Evolutionary conservation across 1,284 basidiomycete species (phyloP).

Genomic region (Leccinum insolens): DNA sequence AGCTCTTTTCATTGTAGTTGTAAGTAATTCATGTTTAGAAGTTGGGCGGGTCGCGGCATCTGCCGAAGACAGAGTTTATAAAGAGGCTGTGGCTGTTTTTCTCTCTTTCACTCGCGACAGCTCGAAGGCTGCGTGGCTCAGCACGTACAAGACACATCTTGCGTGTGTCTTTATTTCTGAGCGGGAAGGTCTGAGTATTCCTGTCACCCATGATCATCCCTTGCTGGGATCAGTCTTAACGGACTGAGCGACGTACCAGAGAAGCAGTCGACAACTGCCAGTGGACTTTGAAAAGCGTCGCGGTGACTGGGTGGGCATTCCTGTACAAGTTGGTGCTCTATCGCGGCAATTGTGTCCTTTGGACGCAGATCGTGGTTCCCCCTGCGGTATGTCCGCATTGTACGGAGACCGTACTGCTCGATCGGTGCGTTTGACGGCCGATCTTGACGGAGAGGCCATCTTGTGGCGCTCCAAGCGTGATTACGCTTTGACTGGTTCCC

Average conservation of each 20-base stretch:
- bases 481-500: neutral
- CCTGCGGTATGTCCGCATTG: neutral
- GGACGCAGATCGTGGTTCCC: slow-evolving; percentile 12
- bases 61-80: neutral
- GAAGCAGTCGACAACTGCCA: slow-evolving; percentile 33
- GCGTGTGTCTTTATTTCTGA: slow-evolving; percentile 1
- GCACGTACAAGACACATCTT: slow-evolving; percentile 25
- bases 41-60: no score
- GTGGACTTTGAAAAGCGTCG: slow-evolving; percentile 33
- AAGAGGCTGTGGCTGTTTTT: neutral
- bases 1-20: no score
- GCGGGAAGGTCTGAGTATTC: slow-evolving; percentile 11
- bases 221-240: neutral
- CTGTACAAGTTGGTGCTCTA: slow-evolving; percentile 10
- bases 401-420: neutral
- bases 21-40: no score
- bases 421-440: no score
- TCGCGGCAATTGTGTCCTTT: slow-evolving; percentile 13
- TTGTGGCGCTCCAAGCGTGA: neutral
- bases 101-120: slow-evolving; percentile 25
- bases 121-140: slow-evolving; percentile 47
- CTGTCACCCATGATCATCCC: neutral
- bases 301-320: slow-evolving; percentile 28
- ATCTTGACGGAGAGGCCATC: no score
- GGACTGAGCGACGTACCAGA: slow-evolving; percentile 41